Evolutionary conservation across 495 filamentous ascomycete species (phyloP).

Genomic region (Tuber indicum): DNA sequence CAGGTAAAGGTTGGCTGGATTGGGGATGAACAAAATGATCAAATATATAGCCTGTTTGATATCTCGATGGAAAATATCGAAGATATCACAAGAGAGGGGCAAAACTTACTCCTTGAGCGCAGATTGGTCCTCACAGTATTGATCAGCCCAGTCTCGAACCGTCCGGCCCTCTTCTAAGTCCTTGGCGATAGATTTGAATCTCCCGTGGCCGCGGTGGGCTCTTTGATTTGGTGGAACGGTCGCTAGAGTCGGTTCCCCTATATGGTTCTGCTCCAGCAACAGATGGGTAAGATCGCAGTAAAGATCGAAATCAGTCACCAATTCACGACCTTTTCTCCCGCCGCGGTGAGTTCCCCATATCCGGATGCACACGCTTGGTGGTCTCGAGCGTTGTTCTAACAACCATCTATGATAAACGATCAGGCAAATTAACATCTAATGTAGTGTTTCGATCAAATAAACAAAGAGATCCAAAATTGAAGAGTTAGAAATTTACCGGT

Average conservation of each 20-base stretch:
- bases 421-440: background rate
- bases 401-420: constrained; percentile 27
- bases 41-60: background rate
- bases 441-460: constrained; percentile 1
- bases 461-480: background rate
- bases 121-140: constrained; percentile 36
- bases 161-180: constrained; percentile 13
- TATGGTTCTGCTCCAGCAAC: background rate
- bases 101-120: constrained; percentile 32
- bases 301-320: constrained; percentile 23
- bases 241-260: background rate
- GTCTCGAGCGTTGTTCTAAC: constrained; percentile 13
- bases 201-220: constrained; percentile 20
- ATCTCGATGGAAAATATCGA: background rate
- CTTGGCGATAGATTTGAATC: constrained; percentile 19
- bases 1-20: background rate
- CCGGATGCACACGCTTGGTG: constrained; percentile 22
- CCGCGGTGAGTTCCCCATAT: constrained; percentile 25
- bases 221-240: constrained; percentile 9
- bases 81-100: background rate
- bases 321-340: background rate
- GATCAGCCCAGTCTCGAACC: constrained; percentile 29
- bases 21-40: background rate
- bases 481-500: constrained; percentile 23
- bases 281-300: background rate